Evolutionary conservation across 352 stramenopile species (phyloP), one percentile per base, ranked within the genome.

Genomic region (Phytophthora hibernalis): DNA sequence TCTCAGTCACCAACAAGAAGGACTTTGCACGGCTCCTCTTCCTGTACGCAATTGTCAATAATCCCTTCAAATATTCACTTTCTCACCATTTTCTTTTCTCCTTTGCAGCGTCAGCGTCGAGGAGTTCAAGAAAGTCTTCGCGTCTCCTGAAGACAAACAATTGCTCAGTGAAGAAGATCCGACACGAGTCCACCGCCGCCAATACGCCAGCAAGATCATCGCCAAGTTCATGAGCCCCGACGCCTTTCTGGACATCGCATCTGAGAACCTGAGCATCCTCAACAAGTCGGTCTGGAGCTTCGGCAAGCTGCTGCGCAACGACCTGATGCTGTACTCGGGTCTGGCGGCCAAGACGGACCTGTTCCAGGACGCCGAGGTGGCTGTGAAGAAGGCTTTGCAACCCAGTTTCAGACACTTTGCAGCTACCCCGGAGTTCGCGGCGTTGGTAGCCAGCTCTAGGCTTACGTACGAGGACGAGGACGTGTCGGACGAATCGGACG

Each of bases 191-290:
- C 70, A 84, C 16, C 80, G 85, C 9, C 71, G 78, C 22, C 74
- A 82, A 66, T 95, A 95, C 65, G 87, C 85, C 13, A 92, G 84
- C 70, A 93, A 95, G 67, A 93, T 95, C 65, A 93, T 95, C 57
- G 40, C 75, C 63, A 95, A 95, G 70, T 95, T 93, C 67, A 94
- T 95, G 83, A 89, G 71, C 61, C 76, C 85, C 28, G 87, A 91
- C 69, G 84, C 87, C 26, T 95, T 93, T 51, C 50, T 95, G 11
- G 80, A 95, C 57, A 93, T 95, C 40, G 82, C 85, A 33, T 85
- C 70, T 3, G 87, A 93, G 61, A 91, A 91, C 58, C 62, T 92
- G 43, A 67, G 72, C 44, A 92, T 93, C 35, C 62, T 92, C 9
- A 91, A 92, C 75, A 92, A 93, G 67, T 90, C 87, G 43, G 83